Evolutionary conservation across 2,329 filamentous ascomycete species (phyloP), one percentile per base, ranked within the genome.

Genomic region (Plenodomus biglobosus): DNA sequence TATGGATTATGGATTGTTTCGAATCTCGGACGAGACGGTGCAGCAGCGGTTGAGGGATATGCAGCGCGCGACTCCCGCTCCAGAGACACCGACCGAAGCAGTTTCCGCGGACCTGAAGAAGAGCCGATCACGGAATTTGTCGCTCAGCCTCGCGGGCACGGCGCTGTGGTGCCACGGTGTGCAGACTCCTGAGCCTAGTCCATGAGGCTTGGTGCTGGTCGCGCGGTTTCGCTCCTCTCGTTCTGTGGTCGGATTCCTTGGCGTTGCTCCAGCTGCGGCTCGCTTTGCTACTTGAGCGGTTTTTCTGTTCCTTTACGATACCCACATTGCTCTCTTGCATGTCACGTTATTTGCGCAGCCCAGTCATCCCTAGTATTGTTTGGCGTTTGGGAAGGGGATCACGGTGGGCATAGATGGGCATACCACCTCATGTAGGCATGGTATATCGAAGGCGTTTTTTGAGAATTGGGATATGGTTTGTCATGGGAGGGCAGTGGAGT

Each of bases 151-250:
- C 17, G 52, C 56, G 7, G 66, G 69, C 16, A 55, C 59, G 10
- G 56, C 66, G 8, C 55, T 67, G 8, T 71, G 69, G 68, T 55
- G 47, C 38, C 48, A 66, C 41, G 70, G 70, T 17, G 50, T 68
- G 32, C 64, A 68, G 40, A 73, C 70, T n/a, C 70, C 70, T 8
- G 69, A 70, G 43, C 70, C 69, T n/a, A 73, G 69, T 53, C 70
- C 70, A 35, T 72, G 55, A 66, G 30, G 22, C 16, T n/a, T n/a
- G n/a, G n/a, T n/a, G n/a, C n/a, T n/a, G n/a, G n/a, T n/a, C n/a
- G n/a, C n/a, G n/a, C n/a, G n/a, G n/a, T n/a, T n/a, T n/a, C n/a
- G n/a, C n/a, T n/a, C n/a, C n/a, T n/a, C n/a, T n/a, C n/a, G n/a
- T n/a, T n/a, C n/a, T n/a, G n/a, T n/a, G n/a, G n/a, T n/a, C n/a